Evolutionary conservation across 805 yeast genomes (phyloP).

Genomic region (Starmera quercuum): DNA sequence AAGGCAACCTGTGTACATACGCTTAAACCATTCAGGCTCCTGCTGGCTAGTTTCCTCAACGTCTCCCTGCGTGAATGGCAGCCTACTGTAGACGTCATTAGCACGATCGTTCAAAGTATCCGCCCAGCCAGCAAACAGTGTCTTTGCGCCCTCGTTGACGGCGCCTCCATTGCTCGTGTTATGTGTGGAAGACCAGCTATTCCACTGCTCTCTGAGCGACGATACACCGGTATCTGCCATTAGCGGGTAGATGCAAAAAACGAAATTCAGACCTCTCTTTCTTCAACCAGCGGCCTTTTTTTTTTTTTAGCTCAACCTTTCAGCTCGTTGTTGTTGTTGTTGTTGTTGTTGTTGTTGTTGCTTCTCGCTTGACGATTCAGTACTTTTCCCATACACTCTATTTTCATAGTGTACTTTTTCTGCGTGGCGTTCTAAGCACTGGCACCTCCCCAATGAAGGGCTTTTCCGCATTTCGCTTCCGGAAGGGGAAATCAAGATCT

Average conservation of each 20-base stretch:
- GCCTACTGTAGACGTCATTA: constrained; percentile 52
- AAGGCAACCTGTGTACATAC: constrained; percentile 4
- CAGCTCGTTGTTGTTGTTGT: constrained; percentile 6
- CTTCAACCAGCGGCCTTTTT: no score
- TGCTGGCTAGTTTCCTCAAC: constrained; percentile 30
- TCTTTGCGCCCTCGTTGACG: constrained; percentile 26
- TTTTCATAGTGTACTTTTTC: no score
- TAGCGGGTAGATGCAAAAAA: background rate
- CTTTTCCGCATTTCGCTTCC: no score
- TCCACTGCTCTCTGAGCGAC: constrained; percentile 29
- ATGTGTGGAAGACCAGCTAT: constrained; percentile 27
- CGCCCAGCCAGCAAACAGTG: constrained; percentile 30
- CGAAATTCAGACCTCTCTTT: background rate
- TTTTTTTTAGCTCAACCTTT: no score
- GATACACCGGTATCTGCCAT: constrained; percentile 2
- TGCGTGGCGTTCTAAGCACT: no score
- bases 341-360: constrained; percentile 5
- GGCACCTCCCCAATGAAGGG: no score
- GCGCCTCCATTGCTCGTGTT: constrained; percentile 18
- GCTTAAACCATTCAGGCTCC: constrained; percentile 72
- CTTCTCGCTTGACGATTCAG: no score
- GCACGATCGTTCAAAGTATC: constrained; percentile 31
- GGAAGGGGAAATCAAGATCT: no score
- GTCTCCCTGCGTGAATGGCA: constrained; percentile 58
- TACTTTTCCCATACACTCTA: no score